phyloP scores from a whole-genome alignment of 768 basidiomycete species.

The Sporobolomyces roseus region DNA sequence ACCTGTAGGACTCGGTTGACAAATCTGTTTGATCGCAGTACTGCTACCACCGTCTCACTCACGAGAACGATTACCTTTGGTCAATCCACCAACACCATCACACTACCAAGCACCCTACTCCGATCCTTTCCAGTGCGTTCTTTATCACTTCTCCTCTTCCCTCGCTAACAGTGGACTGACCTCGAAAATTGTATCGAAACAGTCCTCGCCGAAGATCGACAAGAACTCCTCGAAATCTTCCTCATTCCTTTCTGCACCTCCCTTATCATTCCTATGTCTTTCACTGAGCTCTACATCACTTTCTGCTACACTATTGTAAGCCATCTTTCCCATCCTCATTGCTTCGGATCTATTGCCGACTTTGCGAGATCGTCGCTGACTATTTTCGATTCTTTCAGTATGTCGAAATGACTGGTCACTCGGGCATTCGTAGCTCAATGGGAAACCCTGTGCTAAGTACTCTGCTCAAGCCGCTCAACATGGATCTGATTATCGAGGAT shows the following conservation, averaged over 20 bases:
- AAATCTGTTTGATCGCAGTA: too few relatives aligned
- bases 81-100: conserved; percentile 27
- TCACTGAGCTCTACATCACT: conserved; percentile 19
- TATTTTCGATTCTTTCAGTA: too few relatives aligned
- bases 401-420: conserved; percentile 35
- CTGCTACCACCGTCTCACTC: conserved; percentile 27
- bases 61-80: conserved; percentile 32
- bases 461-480: conserved; percentile 8
- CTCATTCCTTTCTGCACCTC: conserved; percentile 11
- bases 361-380: too few relatives aligned
- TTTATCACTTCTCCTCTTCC: not conserved
- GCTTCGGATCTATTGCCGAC: too few relatives aligned
- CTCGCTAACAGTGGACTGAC: not conserved
- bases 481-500: conserved; percentile 33
- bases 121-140: conserved; percentile 21
- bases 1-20: too few relatives aligned
- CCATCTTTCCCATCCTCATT: too few relatives aligned
- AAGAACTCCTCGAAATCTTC: conserved; percentile 26
- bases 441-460: conserved; percentile 23
- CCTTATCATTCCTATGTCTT: conserved; percentile 25
- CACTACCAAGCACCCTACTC: conserved; percentile 28
- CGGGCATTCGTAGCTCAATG: conserved; percentile 24
- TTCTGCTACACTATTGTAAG: conserved; percentile 16
- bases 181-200: not conserved
- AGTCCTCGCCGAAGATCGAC: conserved; percentile 27